Evolutionary conservation across 768 basidiomycete genomes (phyloP), one percentile per base, ranked within the genome.

Genomic region (Termitomyces sp.): DNA sequence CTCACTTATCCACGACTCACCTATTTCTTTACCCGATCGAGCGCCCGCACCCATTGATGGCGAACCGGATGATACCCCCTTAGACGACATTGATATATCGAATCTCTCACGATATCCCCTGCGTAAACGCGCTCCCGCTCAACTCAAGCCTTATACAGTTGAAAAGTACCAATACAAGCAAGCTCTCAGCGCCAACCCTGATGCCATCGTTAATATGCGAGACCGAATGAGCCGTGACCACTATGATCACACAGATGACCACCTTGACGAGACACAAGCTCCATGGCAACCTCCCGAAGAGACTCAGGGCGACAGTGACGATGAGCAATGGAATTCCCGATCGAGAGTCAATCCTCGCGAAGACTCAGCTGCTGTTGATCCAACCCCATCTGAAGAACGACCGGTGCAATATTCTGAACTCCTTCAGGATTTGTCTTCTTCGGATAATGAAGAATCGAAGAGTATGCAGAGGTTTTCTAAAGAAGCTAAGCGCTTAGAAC

Each of bases 131-230:
- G 72, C 79, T 35, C 69, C 77, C 40, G 74, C 78, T 20, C 89
- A 91, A 66, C 60, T 84, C 16, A 77, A 81, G 13, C 89, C 89
- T 1, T 91, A 86, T 64, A 77, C 75, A 12, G 77, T 78, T 36
- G 88, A 91, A 59, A 73, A 80, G 54, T 44, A 73, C 12, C 43
- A 70, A 40, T 91, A 91, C 67, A 78, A 82, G 57, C 69, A 70
- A 14, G 76, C 79, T 53, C 70, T 91, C 62, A 75, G 75, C 33
- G 63, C 67, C 0, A 80, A 78, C 61, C 89, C 88, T 3, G 90
- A 91, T 23, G 89, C 89, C 1, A 82, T 91, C 46, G 77, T 91
- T 48, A 84, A 81, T 57, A 57, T 77, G 28, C 70, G 66, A 20
- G 66, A 38, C n/a, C 68, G 62, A 33, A 66, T 50, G 20, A 56